Conservation (phyloP, 2,329 filamentous ascomycete genomes). For the Sclerotinia trifoliorum region DNA sequence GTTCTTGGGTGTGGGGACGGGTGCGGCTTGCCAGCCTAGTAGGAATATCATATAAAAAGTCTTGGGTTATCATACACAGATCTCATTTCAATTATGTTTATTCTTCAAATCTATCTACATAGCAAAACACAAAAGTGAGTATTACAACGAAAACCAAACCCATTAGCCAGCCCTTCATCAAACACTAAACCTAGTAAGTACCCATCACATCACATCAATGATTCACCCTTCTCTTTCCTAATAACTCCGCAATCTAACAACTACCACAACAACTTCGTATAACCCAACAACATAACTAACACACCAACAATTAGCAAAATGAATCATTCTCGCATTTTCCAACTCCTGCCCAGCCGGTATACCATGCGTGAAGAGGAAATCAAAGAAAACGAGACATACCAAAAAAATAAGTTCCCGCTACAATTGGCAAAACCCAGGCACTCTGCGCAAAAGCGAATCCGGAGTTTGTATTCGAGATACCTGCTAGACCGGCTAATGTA, state of each 20-base stretch:
- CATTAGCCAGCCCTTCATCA: background rate
- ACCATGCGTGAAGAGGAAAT: background rate
- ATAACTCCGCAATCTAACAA: background rate
- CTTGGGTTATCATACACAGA: too few species aligned
- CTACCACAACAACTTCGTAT: slow-evolving; percentile 12
- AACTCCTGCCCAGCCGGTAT: background rate
- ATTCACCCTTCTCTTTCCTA: background rate
- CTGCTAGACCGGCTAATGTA: slow-evolving; percentile 8
- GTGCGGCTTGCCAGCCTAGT: too few species aligned
- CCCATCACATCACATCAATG: background rate
- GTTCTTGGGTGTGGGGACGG: too few species aligned
- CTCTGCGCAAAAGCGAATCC: slow-evolving; percentile 23
- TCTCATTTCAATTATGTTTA: background rate
- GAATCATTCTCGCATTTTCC: background rate
- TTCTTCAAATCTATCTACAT: background rate
- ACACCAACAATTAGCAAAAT: background rate
- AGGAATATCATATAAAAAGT: too few species aligned
- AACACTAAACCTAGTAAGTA: background rate
- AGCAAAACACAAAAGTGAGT: background rate
- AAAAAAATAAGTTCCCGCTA: slow-evolving; percentile 5
- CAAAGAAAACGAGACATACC: background rate
- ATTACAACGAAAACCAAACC: background rate
- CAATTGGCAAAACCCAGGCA: slow-evolving; percentile 25
- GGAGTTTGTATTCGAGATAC: slow-evolving; percentile 2
- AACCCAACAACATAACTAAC: slow-evolving; percentile 6